Evolutionary conservation across 2,329 filamentous ascomycete species (phyloP), one percentile per base, ranked within the genome.

Genomic region (Penicillium sp.): DNA sequence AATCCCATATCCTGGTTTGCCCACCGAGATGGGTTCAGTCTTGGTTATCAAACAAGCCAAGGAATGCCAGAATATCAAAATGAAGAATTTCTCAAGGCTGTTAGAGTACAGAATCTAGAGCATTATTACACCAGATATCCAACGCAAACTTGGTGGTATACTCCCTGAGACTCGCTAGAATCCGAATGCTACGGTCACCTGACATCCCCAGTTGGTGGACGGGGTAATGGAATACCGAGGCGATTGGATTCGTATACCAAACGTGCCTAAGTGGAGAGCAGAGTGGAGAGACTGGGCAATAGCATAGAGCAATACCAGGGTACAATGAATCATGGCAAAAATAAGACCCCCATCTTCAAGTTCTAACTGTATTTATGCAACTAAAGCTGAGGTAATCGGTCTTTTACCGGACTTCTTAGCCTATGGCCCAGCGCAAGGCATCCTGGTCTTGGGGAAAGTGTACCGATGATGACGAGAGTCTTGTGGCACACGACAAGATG

Each of bases 401-500:
- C 42, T 45, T 22, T 25, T 47, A n/a, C 10, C 28, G 31, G 6
- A 10, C 7, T 31, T 31, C n/a, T 49, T n/a, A 14, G 28, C 25
- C 43, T 47, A 14, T 14, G 41, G 20, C 41, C 20, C 17, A 25
- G 20, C 20, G 12, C 17, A 25, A 14, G 20, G 20, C 20, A 22
- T 47, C 6, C 6, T 5, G 1, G 14, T 31, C 25, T 47, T 47
- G 43, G 43, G 43, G 43, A 47, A 47, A 25, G 25, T 47, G 43
- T n/a, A 47, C 37, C 34, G 22, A 35, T 35, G 17, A 47, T 53
- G 54, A 55, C 20, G 15, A 58, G 37, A 47, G 43, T 54, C 41
- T 59, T 43, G 45, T 39, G 41, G 22, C 52, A 59, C 60, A 59
- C 61, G 59, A 56, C 58, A 35, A 35, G 47, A 35, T 34, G 28